Base-by-base conservation (phyloP, 495 filamentous ascomycete genomes). In the Neurospora sp. region DNA sequence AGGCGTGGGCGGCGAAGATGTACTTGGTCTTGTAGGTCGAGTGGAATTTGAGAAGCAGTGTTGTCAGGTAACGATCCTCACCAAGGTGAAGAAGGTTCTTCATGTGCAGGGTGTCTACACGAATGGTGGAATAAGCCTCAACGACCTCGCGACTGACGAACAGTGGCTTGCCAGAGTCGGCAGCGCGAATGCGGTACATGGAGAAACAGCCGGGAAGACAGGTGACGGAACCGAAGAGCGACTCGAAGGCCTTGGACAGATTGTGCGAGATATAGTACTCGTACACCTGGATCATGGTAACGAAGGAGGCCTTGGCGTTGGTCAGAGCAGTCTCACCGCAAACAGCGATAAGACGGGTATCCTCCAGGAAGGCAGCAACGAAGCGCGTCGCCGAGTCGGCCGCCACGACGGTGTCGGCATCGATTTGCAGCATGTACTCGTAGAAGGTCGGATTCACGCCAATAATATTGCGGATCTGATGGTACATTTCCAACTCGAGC, bases 251-350 rank as follows among this genome's bases (percentile, higher is more conserved):
- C 83, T 99, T 99, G 77, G 92, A 90, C 76, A 99, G 85, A 80
- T 99, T 96, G 86, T 99, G 96, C 71, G 96, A 98, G 74, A 99
- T 99, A 83, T 94, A 99, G 86, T 99, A 97, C 83, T 99, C 96
- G 86, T 99, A 99, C 20, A 99, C 96, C 82, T 99, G 96, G 74
- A 99, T 98, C 94, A 98, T 98, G 40, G 96, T 99, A 73, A 96
- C 87, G 75, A 94, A 92, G 16, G 94, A 97, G 18, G 92, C 87
- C 81, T 97, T 97, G 69, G 94, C 92, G 78, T 99, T 99, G 69
- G 91, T 93, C 37, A 99, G 85, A 10, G 91, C 90, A 0, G 96
- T 99, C 81, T 99, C 96, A 77, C 96, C 96, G 79, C 96, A 99
- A 70, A 96, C 89, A 75, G 91, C 96, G 78, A 97, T 93, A 27